Base-by-base conservation (phyloP, 345 rosid species). In the Linum tenue region DNA sequence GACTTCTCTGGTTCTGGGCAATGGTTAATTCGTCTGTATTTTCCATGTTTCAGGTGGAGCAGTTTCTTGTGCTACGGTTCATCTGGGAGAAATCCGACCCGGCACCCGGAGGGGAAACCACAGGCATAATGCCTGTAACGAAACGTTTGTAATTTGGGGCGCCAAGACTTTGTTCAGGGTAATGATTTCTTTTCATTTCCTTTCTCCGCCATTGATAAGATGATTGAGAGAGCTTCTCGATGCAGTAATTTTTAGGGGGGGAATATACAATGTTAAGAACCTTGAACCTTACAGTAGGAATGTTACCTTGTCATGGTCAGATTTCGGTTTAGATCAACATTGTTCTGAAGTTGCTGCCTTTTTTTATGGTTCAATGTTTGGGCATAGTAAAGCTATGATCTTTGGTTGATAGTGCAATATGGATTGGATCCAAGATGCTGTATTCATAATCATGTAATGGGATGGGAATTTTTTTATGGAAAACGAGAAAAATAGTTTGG, bases 101-200 rank as follows among this genome's bases (percentile, higher is more conserved):
- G 89, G 92, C 55, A 81, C 70, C n/a, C 4, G 80, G 62, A 86
- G 96, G 78, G 98, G 91, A 64, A 91, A 91, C 71, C 98, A 91
- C 67, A 80, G 98, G 50, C 98, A 91, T 77, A 72, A 84, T 73
- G 68, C 80, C 39, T 79, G 86, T 69, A 89, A 89, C 56, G 96
- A 91, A 81, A 91, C 95, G 0, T 85, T 91, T 55, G 86, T 91
- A 72, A 76, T 91, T n/a, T 91, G 96, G 98, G 96, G 95, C 16
- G 98, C 96, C 48, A 78, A 70, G 71, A 91, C 90, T 3, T 79
- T 71, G 74, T 89, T 85, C 69, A 87, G 98, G 85, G 98, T 89
- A 22, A 79, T 60, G 64, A 43, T 40, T 36, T 10, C 35, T n/a
- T 56, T 36, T 39, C 38, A 22, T 22, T 22, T 57, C 60, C 60